A percentile compares a stretch with the other conserved stretches of the same genome.
Conservation (phyloP, 805 yeast species). For the Metschnikowia gruessii region DNA sequence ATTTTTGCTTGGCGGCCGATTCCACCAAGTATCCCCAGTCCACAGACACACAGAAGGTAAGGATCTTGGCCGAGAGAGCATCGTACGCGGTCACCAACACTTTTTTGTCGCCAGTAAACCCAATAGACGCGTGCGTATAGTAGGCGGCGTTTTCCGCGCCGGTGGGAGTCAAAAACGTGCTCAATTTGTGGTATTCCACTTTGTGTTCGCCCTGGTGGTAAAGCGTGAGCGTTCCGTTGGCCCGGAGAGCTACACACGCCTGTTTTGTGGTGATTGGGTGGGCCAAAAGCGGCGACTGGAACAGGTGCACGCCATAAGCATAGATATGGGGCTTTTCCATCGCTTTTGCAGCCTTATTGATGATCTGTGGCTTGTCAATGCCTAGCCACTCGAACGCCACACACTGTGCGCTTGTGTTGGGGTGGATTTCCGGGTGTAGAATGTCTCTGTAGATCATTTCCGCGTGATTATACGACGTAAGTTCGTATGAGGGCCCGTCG, state of each 20-base stretch:
- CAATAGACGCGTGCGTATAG: conserved; percentile 46
- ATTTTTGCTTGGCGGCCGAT: conserved; percentile 45
- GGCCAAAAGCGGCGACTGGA: conserved; percentile 55
- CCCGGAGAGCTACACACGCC: conserved; percentile 65
- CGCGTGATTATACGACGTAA: conserved; percentile 43
- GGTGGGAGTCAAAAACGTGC: conserved; percentile 24
- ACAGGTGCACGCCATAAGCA: conserved; percentile 57
- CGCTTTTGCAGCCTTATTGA: conserved; percentile 56
- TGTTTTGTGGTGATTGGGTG: conserved; percentile 70
- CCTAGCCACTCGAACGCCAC: conserved; percentile 71
- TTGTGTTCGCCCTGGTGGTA: conserved; percentile 66
- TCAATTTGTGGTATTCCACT: conserved; percentile 50
- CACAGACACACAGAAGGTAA: conserved; percentile 41
- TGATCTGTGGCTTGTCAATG: conserved; percentile 62
- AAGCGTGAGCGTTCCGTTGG: conserved; percentile 56
- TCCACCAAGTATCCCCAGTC: conserved; percentile 56
- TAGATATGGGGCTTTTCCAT: conserved; percentile 27
- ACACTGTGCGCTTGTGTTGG: conserved; percentile 6
- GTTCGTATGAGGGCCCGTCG: conserved; percentile 40
- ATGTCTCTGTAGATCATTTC: conserved; percentile 49
- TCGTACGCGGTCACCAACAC: conserved; percentile 45
- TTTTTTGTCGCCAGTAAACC: conserved; percentile 47
- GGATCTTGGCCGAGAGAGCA: conserved; percentile 32
- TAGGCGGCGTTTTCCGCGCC: conserved; percentile 5
- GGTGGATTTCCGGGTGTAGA: conserved; percentile 15